Conservation (phyloP, 495 filamentous ascomycete genomes). For the Zalerion maritima region DNA sequence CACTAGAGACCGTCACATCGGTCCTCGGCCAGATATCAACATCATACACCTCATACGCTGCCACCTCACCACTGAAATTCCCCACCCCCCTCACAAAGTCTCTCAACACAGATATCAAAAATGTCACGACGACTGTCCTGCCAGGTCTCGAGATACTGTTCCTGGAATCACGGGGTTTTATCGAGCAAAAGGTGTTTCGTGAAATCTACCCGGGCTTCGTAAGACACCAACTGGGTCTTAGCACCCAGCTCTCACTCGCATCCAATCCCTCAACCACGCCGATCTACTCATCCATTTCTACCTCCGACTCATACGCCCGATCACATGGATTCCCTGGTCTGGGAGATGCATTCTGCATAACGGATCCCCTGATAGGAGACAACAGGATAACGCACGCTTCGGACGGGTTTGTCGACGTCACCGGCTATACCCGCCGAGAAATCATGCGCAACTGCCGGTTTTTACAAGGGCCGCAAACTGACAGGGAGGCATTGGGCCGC, state of each 20-base stretch:
- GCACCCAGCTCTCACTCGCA: conserved; percentile 13
- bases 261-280: conserved; percentile 2
- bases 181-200: conserved; percentile 27
- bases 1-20: conserved; percentile 22
- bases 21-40: conserved; percentile 30
- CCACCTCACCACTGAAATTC: conserved; percentile 26
- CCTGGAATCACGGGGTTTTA: conserved; percentile 22
- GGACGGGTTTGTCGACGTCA: conserved; percentile 34
- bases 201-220: conserved; percentile 37
- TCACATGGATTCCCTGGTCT: conserved; percentile 22
- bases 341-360: conserved; percentile 21
- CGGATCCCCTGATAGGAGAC: conserved; percentile 18
- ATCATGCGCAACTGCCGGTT: conserved; percentile 36
- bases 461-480: conserved; percentile 33
- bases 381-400: conserved; percentile 38
- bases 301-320: no score
- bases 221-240: conserved; percentile 18
- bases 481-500: conserved; percentile 21
- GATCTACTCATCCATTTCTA: conserved; percentile 6
- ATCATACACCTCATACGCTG: conserved; percentile 25
- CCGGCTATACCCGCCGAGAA: conserved; percentile 31
- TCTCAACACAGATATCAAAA: conserved; percentile 27
- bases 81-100: conserved; percentile 15
- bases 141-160: conserved; percentile 32
- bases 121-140: conserved; percentile 19